These are phyloP conservation scores for Mucuna pruriens DNA, from an alignment of 306 rosid species.

Conservation along the genomic window DNA sequence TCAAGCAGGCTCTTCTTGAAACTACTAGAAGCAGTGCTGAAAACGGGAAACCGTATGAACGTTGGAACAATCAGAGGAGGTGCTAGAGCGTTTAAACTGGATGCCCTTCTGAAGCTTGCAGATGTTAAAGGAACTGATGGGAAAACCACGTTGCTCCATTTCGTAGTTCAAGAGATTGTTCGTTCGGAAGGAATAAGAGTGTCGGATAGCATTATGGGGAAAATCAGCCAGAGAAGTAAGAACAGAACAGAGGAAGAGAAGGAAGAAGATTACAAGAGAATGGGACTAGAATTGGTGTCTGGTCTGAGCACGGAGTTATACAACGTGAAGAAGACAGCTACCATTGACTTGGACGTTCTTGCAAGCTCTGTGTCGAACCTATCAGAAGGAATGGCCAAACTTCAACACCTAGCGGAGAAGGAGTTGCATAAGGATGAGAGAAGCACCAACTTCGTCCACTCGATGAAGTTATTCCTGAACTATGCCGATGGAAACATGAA, in stretches of 20 bases:
- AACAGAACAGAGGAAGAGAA: slow-evolving; percentile 67
- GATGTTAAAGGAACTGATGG: slow-evolving; percentile 97
- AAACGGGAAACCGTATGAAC: slow-evolving; percentile 97
- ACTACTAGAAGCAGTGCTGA: slow-evolving; percentile 85
- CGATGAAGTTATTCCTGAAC: slow-evolving; percentile 56
- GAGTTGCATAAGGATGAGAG: slow-evolving; percentile 53
- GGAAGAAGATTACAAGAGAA: slow-evolving; percentile 80
- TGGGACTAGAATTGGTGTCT: slow-evolving; percentile 90
- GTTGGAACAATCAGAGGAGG: slow-evolving; percentile 98
- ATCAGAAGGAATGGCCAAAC: slow-evolving; percentile 59
- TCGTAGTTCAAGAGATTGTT: slow-evolving; percentile 89
- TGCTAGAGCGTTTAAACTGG: slow-evolving; percentile 88
- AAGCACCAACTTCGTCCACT: slow-evolving; percentile 47
- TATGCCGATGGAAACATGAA: slow-evolving; percentile 61
- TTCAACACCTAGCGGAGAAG: slow-evolving; percentile 48
- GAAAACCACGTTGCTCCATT: slow-evolving; percentile 87
- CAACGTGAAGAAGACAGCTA: slow-evolving; percentile 88
- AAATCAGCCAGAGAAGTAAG: slow-evolving; percentile 68
- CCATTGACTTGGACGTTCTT: slow-evolving; percentile 83
- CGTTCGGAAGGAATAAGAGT: slow-evolving; percentile 82
- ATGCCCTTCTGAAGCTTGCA: slow-evolving; percentile 86
- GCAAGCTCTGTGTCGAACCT: slow-evolving; percentile 72
- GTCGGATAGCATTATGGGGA: slow-evolving; percentile 95
- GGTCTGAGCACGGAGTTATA: slow-evolving; percentile 85
- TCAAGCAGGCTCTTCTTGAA: slow-evolving; percentile 96